Percentiles rank a stretch among this genome's conserved stretches.
Conservation (phyloP, 129 eudicot species). For the Mikania micrantha region DNA sequence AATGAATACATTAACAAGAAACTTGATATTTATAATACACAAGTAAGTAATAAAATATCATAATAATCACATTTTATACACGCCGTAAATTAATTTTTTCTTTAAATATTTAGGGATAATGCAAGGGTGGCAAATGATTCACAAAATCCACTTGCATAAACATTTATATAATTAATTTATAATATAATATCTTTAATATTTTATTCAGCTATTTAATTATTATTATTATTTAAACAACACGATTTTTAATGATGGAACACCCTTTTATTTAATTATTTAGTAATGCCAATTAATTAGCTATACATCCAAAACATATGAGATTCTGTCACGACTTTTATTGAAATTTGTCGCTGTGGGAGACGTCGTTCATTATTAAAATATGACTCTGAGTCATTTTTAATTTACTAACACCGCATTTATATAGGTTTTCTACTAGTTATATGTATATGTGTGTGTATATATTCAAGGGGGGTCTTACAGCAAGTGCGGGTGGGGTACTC, state of each 20-base stretch:
- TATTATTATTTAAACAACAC: no score
- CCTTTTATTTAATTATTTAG: no score
- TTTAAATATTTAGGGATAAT: conserved; percentile 19
- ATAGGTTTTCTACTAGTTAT: no score
- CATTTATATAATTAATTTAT: not conserved
- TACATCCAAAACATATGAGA: not conserved
- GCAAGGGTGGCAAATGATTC: conserved; percentile 28
- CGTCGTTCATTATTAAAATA: conserved; percentile 17
- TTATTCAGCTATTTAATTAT: conserved; percentile 2
- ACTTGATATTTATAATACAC: no score
- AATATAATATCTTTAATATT: not conserved
- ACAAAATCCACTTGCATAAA: conserved; percentile 13
- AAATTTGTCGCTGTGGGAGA: not conserved
- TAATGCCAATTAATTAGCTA: not conserved
- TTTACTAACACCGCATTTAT: not conserved
- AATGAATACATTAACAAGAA: no score
- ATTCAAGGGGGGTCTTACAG: no score
- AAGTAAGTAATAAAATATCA: not conserved
- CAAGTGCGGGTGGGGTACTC: no score
- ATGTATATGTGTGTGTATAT: no score
- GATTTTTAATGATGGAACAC: no score
- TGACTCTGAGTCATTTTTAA: conserved; percentile 7
- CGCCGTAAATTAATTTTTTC: not conserved
- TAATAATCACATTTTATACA: not conserved
- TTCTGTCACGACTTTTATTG: not conserved